These are phyloP conservation scores for Lipomyces mesembrius DNA, from an alignment of 805 yeast genomes.

Conservation along the genomic window DNA sequence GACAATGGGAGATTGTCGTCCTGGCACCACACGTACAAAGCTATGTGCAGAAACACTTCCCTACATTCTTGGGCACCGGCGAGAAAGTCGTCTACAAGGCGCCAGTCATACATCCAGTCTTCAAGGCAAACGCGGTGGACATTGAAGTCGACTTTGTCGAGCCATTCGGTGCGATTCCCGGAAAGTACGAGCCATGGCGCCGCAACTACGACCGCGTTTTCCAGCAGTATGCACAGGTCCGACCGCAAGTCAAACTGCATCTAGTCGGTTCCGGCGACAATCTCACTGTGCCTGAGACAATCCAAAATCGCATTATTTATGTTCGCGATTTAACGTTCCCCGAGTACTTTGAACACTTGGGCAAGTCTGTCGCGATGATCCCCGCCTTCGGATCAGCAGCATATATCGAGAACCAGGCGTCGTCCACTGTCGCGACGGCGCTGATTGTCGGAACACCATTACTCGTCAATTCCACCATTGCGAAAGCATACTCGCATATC, in stretches of 20 bases:
- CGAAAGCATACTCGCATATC: slow-evolving; percentile 33
- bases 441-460: slow-evolving; percentile 34
- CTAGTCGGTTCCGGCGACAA: slow-evolving; percentile 34
- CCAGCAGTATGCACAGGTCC: slow-evolving; percentile 19
- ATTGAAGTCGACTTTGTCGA: slow-evolving; percentile 13
- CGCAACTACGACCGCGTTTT: slow-evolving; percentile 34
- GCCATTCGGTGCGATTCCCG: slow-evolving; percentile 36
- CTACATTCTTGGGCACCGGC: slow-evolving; percentile 26
- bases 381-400: slow-evolving; percentile 30
- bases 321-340: slow-evolving; percentile 24
- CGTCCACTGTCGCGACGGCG: slow-evolving; percentile 33
- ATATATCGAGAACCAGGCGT: slow-evolving; percentile 30
- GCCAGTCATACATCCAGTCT: slow-evolving; percentile 31
- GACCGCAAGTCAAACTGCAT: slow-evolving; percentile 25
- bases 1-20: slow-evolving; percentile 34
- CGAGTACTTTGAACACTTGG: slow-evolving; percentile 31
- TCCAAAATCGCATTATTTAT: slow-evolving; percentile 19
- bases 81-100: slow-evolving; percentile 24
- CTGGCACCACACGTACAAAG: slow-evolving; percentile 33
- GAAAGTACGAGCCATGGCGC: slow-evolving; percentile 36
- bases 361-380: slow-evolving; percentile 26
- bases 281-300: slow-evolving; percentile 17
- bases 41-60: slow-evolving; percentile 29
- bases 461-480: slow-evolving; percentile 23
- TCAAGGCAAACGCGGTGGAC: slow-evolving; percentile 15